A percentile compares a stretch with the other conserved stretches of the same genome.
Evolutionary conservation across 306 rosid species (phyloP).

Genomic region (Amphicarpaea edgeworthii): DNA sequence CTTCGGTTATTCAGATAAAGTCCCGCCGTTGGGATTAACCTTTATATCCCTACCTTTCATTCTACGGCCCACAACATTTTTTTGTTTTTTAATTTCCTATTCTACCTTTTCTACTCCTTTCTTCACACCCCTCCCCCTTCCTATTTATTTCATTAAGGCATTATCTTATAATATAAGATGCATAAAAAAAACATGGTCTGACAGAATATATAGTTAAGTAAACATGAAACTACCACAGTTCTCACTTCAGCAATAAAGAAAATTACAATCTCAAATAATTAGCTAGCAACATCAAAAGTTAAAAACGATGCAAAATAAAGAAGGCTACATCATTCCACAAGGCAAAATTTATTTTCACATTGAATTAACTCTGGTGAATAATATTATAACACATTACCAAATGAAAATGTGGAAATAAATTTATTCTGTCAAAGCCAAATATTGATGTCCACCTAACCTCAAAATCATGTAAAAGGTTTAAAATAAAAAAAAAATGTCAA

Average conservation of each 20-base stretch:
- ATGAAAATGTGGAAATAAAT: slow-evolving; percentile 31
- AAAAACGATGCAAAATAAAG: slow-evolving; percentile 3
- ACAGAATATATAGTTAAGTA: not conserved
- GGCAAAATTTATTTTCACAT: slow-evolving; percentile 28
- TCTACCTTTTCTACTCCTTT: too few relatives aligned
- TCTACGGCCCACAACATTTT: too few relatives aligned
- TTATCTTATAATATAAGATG: not conserved
- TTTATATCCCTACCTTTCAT: too few relatives aligned
- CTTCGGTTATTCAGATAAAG: too few relatives aligned
- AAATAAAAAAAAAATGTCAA: not conserved
- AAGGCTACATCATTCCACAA: slow-evolving; percentile 13
- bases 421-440: slow-evolving; percentile 43
- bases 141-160: not conserved
- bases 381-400: slow-evolving; percentile 26
- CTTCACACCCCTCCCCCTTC: too few relatives aligned
- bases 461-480: slow-evolving; percentile 34
- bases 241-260: slow-evolving; percentile 10
- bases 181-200: not conserved
- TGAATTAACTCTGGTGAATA: slow-evolving; percentile 10
- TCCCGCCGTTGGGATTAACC: too few relatives aligned
- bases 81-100: too few relatives aligned
- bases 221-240: not conserved
- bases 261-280: slow-evolving; percentile 21
- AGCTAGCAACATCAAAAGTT: not conserved
- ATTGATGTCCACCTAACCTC: slow-evolving; percentile 30